Conservation (phyloP, 805 yeast species). For the Tetrapisispora phaffii region DNA sequence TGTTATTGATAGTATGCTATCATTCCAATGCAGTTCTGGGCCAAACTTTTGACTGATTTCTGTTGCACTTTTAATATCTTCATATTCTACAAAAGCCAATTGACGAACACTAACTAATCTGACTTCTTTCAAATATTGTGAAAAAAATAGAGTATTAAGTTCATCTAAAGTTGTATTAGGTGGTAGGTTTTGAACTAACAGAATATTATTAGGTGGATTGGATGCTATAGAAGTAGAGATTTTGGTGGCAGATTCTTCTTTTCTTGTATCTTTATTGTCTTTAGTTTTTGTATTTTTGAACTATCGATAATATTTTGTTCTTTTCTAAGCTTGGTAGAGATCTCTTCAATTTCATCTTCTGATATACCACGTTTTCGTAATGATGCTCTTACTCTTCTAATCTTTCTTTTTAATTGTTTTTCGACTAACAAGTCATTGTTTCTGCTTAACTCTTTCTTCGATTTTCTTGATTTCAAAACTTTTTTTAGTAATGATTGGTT, state of each 20-base stretch:
- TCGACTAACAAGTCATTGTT: constrained; percentile 3
- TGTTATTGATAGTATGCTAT: constrained; percentile 14
- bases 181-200: constrained; percentile 61
- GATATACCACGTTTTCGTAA: constrained; percentile 15
- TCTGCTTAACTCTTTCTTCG: background rate
- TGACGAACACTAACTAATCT: constrained; percentile 57
- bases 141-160: constrained; percentile 39
- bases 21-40: constrained; percentile 7
- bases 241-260: constrained; percentile 4
- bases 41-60: constrained; percentile 12
- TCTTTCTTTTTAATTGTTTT: constrained; percentile 11
- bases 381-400: constrained; percentile 19
- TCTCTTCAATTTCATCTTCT: constrained; percentile 9
- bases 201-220: constrained; percentile 57
- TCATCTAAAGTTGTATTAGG: constrained; percentile 31
- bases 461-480: constrained; percentile 8
- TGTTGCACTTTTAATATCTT: constrained; percentile 41
- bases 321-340: constrained; percentile 3
- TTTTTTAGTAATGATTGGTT: constrained; percentile 5
- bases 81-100: constrained; percentile 77
- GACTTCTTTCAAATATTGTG: constrained; percentile 54
- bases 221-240: constrained; percentile 9
- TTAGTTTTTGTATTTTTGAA: background rate
- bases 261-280: constrained; percentile 3
- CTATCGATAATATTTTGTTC: background rate